Evolutionary conservation across 2,329 filamentous ascomycete species (phyloP).

Genomic region (Ascochyta koolunga): DNA sequence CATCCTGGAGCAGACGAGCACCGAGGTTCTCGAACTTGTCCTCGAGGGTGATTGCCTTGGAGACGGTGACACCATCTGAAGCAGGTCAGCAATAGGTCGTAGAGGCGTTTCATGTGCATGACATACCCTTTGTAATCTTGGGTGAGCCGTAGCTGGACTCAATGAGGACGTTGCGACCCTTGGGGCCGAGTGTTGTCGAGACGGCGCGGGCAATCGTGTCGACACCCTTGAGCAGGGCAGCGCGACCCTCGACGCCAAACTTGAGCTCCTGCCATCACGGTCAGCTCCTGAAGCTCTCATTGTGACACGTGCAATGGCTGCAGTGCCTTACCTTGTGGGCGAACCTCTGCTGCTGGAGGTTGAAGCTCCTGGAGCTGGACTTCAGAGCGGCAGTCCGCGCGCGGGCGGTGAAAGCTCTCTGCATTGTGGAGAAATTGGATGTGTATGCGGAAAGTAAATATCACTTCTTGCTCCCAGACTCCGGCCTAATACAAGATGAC

Average conservation of each 20-base stretch:
- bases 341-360: conserved; percentile 89
- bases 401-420: conserved; percentile 87
- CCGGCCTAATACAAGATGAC: conserved; percentile 44
- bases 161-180: conserved; percentile 97
- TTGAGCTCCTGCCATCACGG: conserved; percentile 77
- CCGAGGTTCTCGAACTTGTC: conserved; percentile 99
- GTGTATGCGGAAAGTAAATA: conserved; percentile 28
- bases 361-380: conserved; percentile 65
- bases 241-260: conserved; percentile 94
- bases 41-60: conserved; percentile 85
- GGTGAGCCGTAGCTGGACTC: conserved; percentile 98
- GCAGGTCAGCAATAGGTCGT: conserved; percentile 21
- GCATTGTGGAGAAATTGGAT: conserved; percentile 69
- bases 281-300: conserved; percentile 5
- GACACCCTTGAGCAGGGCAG: conserved; percentile 87
- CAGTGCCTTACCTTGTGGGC: conserved; percentile 82
- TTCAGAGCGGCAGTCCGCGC: conserved; percentile 81
- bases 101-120: neutral
- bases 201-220: conserved; percentile 97
- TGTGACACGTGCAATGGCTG: neutral
- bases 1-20: conserved; percentile 94
- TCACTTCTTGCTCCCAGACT: conserved; percentile 45
- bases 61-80: conserved; percentile 60
- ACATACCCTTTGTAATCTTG: conserved; percentile 97
- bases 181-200: conserved; percentile 93